Evolutionary conservation across 2,329 filamentous ascomycete species (phyloP).

Genomic region (Colletotrichum ledebouriae): DNA sequence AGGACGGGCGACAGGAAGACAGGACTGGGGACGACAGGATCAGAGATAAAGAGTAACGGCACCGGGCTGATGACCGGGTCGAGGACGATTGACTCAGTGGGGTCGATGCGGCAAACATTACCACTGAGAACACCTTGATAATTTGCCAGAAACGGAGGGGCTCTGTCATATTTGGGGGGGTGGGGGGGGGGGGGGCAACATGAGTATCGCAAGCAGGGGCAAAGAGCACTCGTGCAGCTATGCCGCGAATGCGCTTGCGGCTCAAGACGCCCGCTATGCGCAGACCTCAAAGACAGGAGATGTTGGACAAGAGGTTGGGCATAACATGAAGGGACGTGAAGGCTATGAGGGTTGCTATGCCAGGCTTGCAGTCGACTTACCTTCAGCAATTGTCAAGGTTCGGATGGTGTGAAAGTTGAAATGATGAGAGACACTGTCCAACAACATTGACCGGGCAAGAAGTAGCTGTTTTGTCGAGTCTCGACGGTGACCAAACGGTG

Average conservation of each 20-base stretch:
- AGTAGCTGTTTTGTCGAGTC: background rate
- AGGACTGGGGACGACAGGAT: background rate
- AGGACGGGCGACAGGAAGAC: background rate
- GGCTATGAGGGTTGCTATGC: constrained; percentile 14
- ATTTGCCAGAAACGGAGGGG: constrained; percentile 29
- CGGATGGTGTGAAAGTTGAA: background rate
- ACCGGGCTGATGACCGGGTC: constrained; percentile 22
- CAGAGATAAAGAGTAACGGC: constrained; percentile 13
- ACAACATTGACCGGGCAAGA: background rate
- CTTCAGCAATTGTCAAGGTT: background rate
- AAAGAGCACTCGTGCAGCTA: background rate
- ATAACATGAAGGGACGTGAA: background rate
- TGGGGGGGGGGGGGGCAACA: constrained; percentile 14
- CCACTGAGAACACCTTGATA: constrained; percentile 27
- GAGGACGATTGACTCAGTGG: constrained; percentile 9
- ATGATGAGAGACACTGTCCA: too few species aligned
- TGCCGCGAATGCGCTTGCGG: constrained; percentile 1
- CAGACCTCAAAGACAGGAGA: constrained; percentile 23
- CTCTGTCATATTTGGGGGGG: background rate
- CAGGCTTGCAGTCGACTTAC: constrained; percentile 26
- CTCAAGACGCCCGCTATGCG: constrained; percentile 11
- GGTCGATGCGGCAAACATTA: constrained; percentile 18
- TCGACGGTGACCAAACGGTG: constrained; percentile 22
- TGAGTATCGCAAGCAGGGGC: constrained; percentile 19
- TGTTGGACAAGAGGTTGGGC: background rate